phyloP scores from a whole-genome alignment of 371 early-diverging fungal species.

The Fennellomyces sp. region DNA sequence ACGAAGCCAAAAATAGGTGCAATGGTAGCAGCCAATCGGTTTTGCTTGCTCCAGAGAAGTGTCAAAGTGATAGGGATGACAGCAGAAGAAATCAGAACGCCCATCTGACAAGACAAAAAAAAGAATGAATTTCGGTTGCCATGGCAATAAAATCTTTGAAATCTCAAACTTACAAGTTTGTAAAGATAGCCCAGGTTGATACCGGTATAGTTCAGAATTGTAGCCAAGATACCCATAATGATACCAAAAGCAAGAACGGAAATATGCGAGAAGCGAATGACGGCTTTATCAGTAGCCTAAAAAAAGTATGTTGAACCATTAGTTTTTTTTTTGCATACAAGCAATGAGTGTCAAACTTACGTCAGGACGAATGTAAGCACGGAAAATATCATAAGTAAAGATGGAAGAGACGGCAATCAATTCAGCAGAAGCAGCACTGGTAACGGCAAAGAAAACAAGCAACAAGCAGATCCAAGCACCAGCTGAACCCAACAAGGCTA shows the following conservation, averaged over 20 bases:
- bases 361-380: conserved; percentile 66
- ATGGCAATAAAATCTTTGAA: neutral
- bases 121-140: no score
- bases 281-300: conserved; percentile 55
- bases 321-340: neutral
- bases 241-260: conserved; percentile 63
- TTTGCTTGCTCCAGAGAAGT: conserved; percentile 68
- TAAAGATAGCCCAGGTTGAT: conserved; percentile 70
- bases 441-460: conserved; percentile 75
- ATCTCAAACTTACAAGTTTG: conserved; percentile 26
- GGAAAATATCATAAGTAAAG: conserved; percentile 69
- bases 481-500: conserved; percentile 58
- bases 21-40: conserved; percentile 50
- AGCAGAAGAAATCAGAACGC: conserved; percentile 67
- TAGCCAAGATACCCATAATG: conserved; percentile 68
- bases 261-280: conserved; percentile 61
- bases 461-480: conserved; percentile 68
- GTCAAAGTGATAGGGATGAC: conserved; percentile 67
- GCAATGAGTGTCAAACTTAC: conserved; percentile 1
- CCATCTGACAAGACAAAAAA: conserved; percentile 56
- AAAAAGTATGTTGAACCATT: neutral
- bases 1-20: conserved; percentile 58
- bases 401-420: conserved; percentile 74
- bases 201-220: conserved; percentile 61
- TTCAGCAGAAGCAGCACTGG: conserved; percentile 69